Evolutionary conservation across 1,284 basidiomycete genomes (phyloP).

Genomic region (Anthracocystis walkeri): DNA sequence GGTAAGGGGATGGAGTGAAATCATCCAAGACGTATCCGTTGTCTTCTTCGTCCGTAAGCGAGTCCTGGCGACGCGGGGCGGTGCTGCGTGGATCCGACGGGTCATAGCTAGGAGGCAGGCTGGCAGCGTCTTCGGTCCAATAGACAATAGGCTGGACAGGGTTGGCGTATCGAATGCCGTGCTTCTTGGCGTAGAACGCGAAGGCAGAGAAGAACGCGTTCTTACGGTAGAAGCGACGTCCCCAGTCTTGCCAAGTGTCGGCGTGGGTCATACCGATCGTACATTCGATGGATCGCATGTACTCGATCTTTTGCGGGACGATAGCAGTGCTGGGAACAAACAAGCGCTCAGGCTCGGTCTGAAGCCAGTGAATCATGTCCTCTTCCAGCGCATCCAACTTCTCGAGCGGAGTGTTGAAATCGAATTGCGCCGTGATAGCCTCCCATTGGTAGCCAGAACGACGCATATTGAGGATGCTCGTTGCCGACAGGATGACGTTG

Average conservation of each 20-base stretch:
- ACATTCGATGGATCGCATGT: conserved; percentile 62
- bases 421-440: conserved; percentile 58
- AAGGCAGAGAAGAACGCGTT: conserved; percentile 66
- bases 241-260: conserved; percentile 68
- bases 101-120: conserved; percentile 56
- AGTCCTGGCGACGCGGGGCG: conserved; percentile 11
- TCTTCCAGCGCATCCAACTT: conserved; percentile 64
- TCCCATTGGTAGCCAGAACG: conserved; percentile 67
- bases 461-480: conserved; percentile 64
- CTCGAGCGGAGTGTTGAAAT: conserved; percentile 62
- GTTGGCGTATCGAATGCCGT: conserved; percentile 61
- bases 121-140: conserved; percentile 57
- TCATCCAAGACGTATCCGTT: conserved; percentile 54
- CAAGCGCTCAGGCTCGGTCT: conserved; percentile 65
- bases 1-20: conserved; percentile 45
- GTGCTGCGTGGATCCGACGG: conserved; percentile 4
- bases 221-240: conserved; percentile 59
- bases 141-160: conserved; percentile 61
- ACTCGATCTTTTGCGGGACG: conserved; percentile 61
- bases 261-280: conserved; percentile 67
- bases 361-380: conserved; percentile 67
- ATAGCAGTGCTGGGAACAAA: conserved; percentile 65
- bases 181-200: conserved; percentile 65
- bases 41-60: conserved; percentile 28
- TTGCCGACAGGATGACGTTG: conserved; percentile 57